These are phyloP conservation scores for Diphasiastrum complanatum DNA, from an alignment of 83 land plant species.

Conservation along the genomic window DNA sequence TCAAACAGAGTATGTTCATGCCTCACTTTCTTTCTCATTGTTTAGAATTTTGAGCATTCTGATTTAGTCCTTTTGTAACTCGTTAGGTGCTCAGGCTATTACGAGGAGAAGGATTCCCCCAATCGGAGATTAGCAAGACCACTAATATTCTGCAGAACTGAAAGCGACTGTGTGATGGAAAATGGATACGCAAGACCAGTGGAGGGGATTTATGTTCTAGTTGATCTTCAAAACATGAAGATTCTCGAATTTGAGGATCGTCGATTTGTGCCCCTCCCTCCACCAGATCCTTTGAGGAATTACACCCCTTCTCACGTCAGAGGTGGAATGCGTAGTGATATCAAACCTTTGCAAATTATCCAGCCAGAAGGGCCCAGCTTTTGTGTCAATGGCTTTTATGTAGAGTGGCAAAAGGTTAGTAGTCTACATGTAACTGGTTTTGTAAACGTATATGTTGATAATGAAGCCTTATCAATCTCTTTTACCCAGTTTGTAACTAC, in stretches of 20 bases:
- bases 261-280: constrained; percentile 1
- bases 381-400: constrained; percentile 1
- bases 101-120: constrained; percentile 5
- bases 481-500: no score
- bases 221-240: constrained; percentile 3
- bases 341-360: background rate
- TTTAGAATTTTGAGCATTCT: no score
- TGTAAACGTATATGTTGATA: background rate
- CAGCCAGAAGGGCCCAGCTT: constrained; percentile 8
- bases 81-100: constrained; percentile 4
- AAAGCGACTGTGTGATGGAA: constrained; percentile 1
- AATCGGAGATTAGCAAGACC: constrained; percentile 2
- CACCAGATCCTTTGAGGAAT: constrained; percentile 3
- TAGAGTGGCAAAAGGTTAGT: constrained; percentile 6
- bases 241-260: constrained; percentile 10
- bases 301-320: no score
- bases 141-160: constrained; percentile 1
- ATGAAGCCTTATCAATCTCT: no score
- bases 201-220: background rate
- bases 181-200: constrained; percentile 5
- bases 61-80: no score
- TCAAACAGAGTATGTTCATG: no score
- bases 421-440: background rate
- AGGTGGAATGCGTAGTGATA: background rate
- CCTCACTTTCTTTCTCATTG: no score